Base-by-base conservation (phyloP, 1,139 yeast species). In the Suhomyces bribrorum region DNA sequence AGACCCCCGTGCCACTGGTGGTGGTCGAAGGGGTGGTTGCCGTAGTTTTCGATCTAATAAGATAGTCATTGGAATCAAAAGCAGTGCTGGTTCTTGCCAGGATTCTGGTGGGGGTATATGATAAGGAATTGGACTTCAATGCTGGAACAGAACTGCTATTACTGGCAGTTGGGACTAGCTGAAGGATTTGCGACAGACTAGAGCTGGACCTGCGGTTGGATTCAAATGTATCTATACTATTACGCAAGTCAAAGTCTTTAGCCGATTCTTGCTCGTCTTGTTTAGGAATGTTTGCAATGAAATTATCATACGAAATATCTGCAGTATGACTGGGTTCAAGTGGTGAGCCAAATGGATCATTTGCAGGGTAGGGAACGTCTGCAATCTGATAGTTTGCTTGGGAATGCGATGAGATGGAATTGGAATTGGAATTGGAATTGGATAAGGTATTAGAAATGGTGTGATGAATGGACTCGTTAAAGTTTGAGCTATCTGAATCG, bases 331-430 rank as follows among this genome's bases (percentile, higher is more conserved):
- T 31, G 1, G 40, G 32, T 6, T 34, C 29, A 25, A 33, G 6
- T 5, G 44, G 44, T 2, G 47, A 32, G 11, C 37, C 41, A 26
- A 44, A 32, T 3, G 49, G 48, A 14, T 47, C 44, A 14, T 29
- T 31, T 24, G 34, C 17, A 14, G 44, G 44, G 18, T 41, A 41
- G 9, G 41, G 41, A 11, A 29, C 25, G 6, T 31, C 35, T 7
- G 39, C 27, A 13, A 9, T 29, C 2, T n/a, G 32, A 11, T 18
- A 16, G 11, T 20, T 20, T 8, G 23, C 23, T 20, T 20, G 23
- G 23, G 23, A 20, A n/a, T n/a, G n/a, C n/a, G n/a, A n/a, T n/a
- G n/a, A n/a, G n/a, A n/a, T n/a, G 5, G 30, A 27, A 29, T 29
- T 28, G 31, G 23, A 4, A 13, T 7, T 29, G 12, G 32, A 29